These are phyloP conservation scores for Lathyrus tuberosus DNA, from an alignment of 306 rosid genomes.

Conservation along the genomic window DNA sequence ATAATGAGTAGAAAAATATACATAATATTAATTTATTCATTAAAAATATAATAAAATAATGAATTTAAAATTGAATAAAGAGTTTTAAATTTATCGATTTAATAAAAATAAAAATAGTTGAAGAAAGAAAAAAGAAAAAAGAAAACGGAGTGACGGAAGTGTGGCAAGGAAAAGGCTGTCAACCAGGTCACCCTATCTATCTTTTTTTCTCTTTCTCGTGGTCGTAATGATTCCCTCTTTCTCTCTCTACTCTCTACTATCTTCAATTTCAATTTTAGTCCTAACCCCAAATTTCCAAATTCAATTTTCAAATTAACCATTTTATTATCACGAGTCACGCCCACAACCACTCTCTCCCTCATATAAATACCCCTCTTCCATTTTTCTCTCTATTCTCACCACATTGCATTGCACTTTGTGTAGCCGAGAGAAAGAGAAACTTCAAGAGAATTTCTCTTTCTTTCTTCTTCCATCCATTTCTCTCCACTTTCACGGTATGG, in stretches of 20 bases:
- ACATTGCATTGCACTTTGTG: not conserved
- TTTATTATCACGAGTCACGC: conserved; percentile 18
- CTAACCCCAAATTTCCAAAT: conserved; percentile 29
- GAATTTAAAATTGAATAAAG: no score
- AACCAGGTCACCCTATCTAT: conserved; percentile 40
- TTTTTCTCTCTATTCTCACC: not conserved
- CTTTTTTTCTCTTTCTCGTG: conserved; percentile 45
- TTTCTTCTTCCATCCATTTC: conserved; percentile 8
- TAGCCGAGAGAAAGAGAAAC: conserved; percentile 11
- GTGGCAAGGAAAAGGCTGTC: conserved; percentile 39
- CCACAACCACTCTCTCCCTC: conserved; percentile 4
- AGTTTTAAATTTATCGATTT: not conserved
- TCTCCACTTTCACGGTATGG: conserved; percentile 31
- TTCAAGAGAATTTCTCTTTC: not conserved
- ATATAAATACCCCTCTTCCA: conserved; percentile 29
- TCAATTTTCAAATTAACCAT: conserved; percentile 32
- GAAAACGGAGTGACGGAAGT: not conserved
- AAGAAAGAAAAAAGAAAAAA: not conserved
- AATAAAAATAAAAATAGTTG: not conserved
- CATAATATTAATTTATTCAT: no score
- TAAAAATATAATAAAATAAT: no score
- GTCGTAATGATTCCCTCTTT: conserved; percentile 45
- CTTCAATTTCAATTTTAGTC: conserved; percentile 31
- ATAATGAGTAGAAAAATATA: no score
- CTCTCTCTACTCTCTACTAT: conserved; percentile 4